phyloP scores from a whole-genome alignment of 2,329 filamentous ascomycete genomes.

The Diplodia corticola region DNA sequence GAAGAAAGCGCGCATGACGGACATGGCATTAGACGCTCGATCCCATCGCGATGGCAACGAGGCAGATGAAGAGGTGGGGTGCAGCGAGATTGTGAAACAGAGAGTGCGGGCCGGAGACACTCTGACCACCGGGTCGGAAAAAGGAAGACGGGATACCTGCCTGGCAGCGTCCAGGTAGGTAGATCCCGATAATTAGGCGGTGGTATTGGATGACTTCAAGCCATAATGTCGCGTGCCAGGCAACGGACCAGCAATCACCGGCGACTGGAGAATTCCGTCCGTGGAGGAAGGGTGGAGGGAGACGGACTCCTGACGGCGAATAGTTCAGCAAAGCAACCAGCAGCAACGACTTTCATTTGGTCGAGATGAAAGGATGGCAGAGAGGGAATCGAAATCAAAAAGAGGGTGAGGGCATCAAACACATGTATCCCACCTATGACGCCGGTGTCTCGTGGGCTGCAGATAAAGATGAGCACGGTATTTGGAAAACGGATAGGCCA shows the following conservation, averaged over 20 bases:
- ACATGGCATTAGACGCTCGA: background rate
- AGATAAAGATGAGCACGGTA: background rate
- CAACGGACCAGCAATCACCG: background rate
- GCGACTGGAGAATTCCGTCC: background rate
- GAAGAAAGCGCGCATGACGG: constrained; percentile 2
- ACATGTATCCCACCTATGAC: background rate
- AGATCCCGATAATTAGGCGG: constrained; percentile 15
- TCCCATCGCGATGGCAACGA: background rate
- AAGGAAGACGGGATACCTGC: background rate
- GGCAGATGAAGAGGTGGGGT: background rate
- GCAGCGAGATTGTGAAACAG: constrained; percentile 10
- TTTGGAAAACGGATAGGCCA: background rate
- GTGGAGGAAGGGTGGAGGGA: too few relatives aligned
- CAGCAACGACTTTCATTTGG: background rate
- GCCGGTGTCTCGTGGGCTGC: background rate
- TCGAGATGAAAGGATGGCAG: constrained; percentile 4
- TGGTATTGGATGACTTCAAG: background rate
- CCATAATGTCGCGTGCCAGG: background rate
- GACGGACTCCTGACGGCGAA: background rate
- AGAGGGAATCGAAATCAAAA: constrained; percentile 7
- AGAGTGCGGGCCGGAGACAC: constrained; percentile 6
- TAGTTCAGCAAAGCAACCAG: background rate
- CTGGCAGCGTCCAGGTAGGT: background rate
- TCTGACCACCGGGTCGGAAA: constrained; percentile 8
- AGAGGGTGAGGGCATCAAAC: background rate